Base-by-base conservation (phyloP, 2,329 filamentous ascomycete genomes). In the Aureobasidium sp. region DNA sequence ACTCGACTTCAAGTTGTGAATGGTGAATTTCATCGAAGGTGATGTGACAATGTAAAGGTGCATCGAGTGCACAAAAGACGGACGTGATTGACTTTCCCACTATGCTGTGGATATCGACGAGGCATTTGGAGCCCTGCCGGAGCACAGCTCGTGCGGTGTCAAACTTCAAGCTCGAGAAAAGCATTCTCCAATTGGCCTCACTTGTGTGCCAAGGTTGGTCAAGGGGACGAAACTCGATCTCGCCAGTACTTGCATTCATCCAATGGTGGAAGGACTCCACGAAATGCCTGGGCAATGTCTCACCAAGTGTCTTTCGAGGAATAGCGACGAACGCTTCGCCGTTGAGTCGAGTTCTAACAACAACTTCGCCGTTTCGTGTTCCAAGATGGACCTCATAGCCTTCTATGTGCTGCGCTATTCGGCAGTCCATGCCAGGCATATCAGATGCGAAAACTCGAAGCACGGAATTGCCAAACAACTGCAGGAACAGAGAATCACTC, bases 261-360 rank as follows among this genome's bases (percentile, higher is more conserved):
- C 84, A 88, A 63, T 88, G 84, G 0, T 80, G 73, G 51, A 80
- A 86, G 4, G 77, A 70, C 0, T 79, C 68, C 0, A 84, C 63
- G 0, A 88, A 71, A 0, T 74, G 67, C 0, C 63, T 64, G 0
- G 85, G 86, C 0, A 87, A 69, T 62, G 85, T 82, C 0, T 58
- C 46, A 1, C 57, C 23, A 38, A 78, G 74, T 0, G 71, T 38
- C 0, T 57, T 8, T 0, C 47, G 47, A 1, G 72, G 70, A 13
- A 81, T 61, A 1, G 70, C 66, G 49, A 79, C 74, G 0, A 74
- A 65, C 0, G 74, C 19, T 0, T 59, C 50, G 0, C 62, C 19
- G 8, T 43, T 2, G 2, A 66, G 66, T 0, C 64, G 61, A 0
- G 79, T 78, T 35, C 75, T 73, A 3, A 86, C 74, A 0, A 84